phyloP scores from a whole-genome alignment of 78 protist species.

The Protostelium mycophagum region DNA sequence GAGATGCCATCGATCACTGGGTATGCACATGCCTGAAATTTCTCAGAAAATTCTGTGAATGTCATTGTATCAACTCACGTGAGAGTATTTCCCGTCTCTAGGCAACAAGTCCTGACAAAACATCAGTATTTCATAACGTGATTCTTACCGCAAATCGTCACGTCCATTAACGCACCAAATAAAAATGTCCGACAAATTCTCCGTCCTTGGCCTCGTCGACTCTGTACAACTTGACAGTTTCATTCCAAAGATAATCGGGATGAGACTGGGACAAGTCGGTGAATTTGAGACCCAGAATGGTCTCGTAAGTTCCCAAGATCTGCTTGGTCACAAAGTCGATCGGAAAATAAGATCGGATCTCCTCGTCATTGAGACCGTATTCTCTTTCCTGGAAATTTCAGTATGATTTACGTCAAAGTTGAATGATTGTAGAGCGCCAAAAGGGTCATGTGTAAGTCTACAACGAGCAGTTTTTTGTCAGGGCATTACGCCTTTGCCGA shows the following conservation, averaged over 20 bases:
- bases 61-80: constrained; percentile 22
- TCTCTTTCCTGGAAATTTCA: constrained; percentile 22
- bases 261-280: neutral
- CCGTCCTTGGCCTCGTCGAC: constrained; percentile 21
- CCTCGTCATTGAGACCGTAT: constrained; percentile 34
- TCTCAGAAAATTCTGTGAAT: constrained; percentile 5
- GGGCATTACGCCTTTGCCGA: too few species aligned
- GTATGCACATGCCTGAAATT: neutral
- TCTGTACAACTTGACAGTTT: constrained; percentile 33
- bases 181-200: constrained; percentile 53
- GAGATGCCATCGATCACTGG: neutral
- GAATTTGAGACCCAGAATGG: constrained; percentile 26
- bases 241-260: constrained; percentile 26
- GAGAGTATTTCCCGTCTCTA: constrained; percentile 69
- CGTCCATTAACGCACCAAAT: neutral
- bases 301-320: constrained; percentile 47
- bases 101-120: constrained; percentile 53
- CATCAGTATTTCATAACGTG: neutral
- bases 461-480: too few species aligned
- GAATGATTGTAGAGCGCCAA: too few species aligned
- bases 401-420: neutral
- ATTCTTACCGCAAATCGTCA: too few species aligned
- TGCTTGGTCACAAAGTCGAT: constrained; percentile 31
- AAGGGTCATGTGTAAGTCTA: too few species aligned
- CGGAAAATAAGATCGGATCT: constrained; percentile 50